Base-by-base conservation (phyloP, 2,329 filamentous ascomycete species). In the Talaromyces islandicus region DNA sequence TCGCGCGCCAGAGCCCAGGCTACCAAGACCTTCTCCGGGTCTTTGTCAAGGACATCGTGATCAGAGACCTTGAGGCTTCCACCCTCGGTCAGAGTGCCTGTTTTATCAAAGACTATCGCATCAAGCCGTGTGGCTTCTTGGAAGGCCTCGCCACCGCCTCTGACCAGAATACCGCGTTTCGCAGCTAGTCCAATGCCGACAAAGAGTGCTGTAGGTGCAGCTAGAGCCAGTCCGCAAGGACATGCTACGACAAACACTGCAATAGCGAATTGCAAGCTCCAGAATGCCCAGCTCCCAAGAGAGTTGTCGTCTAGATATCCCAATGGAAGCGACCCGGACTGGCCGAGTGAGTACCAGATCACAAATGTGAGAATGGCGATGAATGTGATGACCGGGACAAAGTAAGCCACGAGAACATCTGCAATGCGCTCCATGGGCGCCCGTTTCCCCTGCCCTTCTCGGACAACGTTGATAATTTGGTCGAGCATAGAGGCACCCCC, bases 21-120 rank as follows among this genome's bases (percentile, higher is more conserved):
- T 46, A 77, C 63, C 43, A 72, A 64, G 21, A 75, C 63, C n/a
- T 75, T 63, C 11, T 68, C 67, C 1, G 68, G 60, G 54, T 76
- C 70, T 4, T 64, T 66, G 21, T 61, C 51, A 46, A 80, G 67
- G 17, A 78, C 59, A 60, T 78, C 74, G 64, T 83, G 75, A 19
- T 84, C 79, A 5, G 82, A 82, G 1, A 87, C 81, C 51, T 76
- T 77, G 25, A 85, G 78, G 52, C 83, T 81, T n/a, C 81, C 83
- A 19, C 83, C 83, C 66, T 88, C 78, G 0, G 91, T 94, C 60
- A 95, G 77, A 0, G 91, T 95, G 1, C 91, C 91, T 0, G 91
- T 95, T 80, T 95, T 94, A 80, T 95, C 91, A 70, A 95, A 94
- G 0, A 94, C 88, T 43, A 94, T 86, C 57, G 87, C 88, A 71